Conservation (phyloP, 2,329 filamentous ascomycete genomes). For the Fusarium equiseti region DNA sequence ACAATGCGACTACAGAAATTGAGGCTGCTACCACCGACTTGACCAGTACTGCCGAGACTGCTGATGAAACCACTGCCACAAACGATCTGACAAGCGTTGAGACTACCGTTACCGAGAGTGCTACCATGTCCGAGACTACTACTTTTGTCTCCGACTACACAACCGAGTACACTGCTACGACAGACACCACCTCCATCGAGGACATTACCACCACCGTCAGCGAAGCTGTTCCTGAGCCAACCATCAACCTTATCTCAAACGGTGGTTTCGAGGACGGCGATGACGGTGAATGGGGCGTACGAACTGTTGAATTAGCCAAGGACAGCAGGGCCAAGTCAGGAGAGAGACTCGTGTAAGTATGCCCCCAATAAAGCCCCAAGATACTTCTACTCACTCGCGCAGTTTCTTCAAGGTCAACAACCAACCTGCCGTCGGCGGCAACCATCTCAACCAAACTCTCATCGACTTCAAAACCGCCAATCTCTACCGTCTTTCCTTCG, state of each 20-base stretch:
- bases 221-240: rapidly evolving
- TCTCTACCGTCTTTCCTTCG: not conserved
- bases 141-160: not conserved
- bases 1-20: not conserved
- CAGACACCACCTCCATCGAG: not conserved
- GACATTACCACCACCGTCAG: not conserved
- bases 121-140: not conserved
- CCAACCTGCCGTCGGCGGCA: not conserved
- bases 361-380: rapidly evolving
- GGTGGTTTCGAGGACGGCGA: not conserved
- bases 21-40: not conserved
- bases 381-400: rapidly evolving
- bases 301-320: not conserved
- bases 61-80: no score
- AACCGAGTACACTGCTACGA: not conserved
- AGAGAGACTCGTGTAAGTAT: not conserved
- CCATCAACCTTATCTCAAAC: not conserved
- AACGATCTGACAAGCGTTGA: not conserved
- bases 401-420: not conserved
- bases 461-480: not conserved
- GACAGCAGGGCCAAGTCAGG: not conserved
- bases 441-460: slow-evolving; percentile 9
- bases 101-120: not conserved
- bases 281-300: not conserved
- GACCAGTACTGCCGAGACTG: not conserved